A percentile compares a stretch with the other conserved stretches of the same genome.
Conservation (phyloP, 2,329 filamentous ascomycete species). For the Clarireedia monteithiana region DNA sequence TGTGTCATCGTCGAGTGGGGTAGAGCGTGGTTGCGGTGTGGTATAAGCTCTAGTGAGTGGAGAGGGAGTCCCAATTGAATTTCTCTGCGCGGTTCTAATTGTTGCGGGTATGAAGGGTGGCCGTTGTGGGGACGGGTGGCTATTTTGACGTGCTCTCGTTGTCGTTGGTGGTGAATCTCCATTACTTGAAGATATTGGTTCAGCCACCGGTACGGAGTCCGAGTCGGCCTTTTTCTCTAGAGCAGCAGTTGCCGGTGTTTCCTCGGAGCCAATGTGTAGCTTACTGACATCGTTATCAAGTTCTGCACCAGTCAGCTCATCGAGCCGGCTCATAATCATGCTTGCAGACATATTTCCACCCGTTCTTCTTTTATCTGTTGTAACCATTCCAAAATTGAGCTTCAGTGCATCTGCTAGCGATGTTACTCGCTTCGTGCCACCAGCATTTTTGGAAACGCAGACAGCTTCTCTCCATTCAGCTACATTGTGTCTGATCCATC, state of each 20-base stretch:
- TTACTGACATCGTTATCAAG: constrained; percentile 31
- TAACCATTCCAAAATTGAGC: constrained; percentile 95
- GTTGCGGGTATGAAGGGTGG: constrained; percentile 17
- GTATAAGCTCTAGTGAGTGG: constrained; percentile 19
- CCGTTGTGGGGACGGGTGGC: constrained; percentile 20
- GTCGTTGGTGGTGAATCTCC: constrained; percentile 14
- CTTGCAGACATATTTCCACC: constrained; percentile 65
- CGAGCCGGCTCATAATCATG: constrained; percentile 64
- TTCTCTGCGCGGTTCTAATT: constrained; percentile 15
- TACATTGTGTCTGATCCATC: constrained; percentile 90
- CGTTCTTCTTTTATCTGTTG: constrained; percentile 65
- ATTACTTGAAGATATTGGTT: constrained; percentile 11
- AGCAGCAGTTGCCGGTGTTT: constrained; percentile 1
- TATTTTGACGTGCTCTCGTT: constrained; percentile 21
- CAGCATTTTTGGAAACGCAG: constrained; percentile 96
- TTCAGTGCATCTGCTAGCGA: constrained; percentile 93
- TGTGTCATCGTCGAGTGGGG: constrained; percentile 20
- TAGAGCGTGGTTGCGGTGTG: constrained; percentile 15
- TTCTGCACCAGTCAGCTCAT: constrained; percentile 45
- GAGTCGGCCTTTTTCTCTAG: constrained; percentile 8
- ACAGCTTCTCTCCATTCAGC: constrained; percentile 84
- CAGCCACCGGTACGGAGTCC: constrained; percentile 6
- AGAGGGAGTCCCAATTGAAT: constrained; percentile 13
- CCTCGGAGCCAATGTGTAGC: constrained; percentile 20
- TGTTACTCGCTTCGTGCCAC: constrained; percentile 93